Base-by-base conservation (phyloP, 1,284 basidiomycete species). In the Apiotrichum laibachii region DNA sequence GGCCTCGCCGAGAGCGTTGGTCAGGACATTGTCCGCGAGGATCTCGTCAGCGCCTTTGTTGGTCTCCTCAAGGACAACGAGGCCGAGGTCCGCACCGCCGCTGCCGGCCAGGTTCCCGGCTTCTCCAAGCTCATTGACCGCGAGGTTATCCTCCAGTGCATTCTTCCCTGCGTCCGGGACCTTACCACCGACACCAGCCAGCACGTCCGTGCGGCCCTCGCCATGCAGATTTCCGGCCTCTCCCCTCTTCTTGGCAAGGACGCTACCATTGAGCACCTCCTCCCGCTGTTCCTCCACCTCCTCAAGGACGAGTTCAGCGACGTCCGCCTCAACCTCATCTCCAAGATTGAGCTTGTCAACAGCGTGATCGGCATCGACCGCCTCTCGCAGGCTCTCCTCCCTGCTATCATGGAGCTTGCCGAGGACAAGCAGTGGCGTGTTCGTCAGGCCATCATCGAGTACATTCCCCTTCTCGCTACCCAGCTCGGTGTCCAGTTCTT, bases 371-470 rank as follows among this genome's bases (percentile, higher is more conserved):
- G 97, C 50, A 97, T 99, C 71, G 92, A 98, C 62, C 84, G 94
- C 21, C 82, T 99, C 50, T 94, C 93, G 7, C 93, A 97, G 73
- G 96, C 92, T 62, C 86, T 99, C 42, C 85, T 99, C 22, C 96
- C 96, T 10, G 96, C 96, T 37, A 99, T 99, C 68, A 91, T 99
- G 68, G 92, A 98, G 76, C 82, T 99, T 48, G 95, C 96, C 26
- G 96, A 99, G 79, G 96, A 99, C 83, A 99, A 99, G 80, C 97
- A 97, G 68, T 99, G 96, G 96, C 89, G 96, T 52, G 96, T 99
- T 45, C 88, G 96, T 68, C 96, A 99, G 80, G 96, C 96, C 16
- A 99, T 99, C 80, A 99, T 99, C 79, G 96, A 99, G 79, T 98
- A 99, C 80, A 98, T 85, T 87, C 79, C 96, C 83, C 85, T 99